Evolutionary conservation across 768 basidiomycete species (phyloP).

Genomic region (Agrocybe chaxingu): DNA sequence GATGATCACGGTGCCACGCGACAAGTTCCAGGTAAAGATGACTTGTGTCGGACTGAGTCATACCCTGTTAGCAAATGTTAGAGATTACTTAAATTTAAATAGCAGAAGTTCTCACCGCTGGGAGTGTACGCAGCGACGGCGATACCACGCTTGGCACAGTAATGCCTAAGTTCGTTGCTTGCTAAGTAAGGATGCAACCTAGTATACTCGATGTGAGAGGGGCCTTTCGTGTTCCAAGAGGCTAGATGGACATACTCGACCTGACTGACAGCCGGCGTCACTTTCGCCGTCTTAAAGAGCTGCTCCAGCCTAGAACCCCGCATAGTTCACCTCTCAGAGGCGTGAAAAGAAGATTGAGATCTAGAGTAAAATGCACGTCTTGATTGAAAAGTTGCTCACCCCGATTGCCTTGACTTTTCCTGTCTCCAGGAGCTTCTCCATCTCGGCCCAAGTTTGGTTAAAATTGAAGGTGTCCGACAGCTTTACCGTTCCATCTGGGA

Average conservation of each 20-base stretch:
- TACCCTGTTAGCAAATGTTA: constrained; percentile 28
- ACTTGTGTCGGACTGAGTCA: constrained; percentile 43
- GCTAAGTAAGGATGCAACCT: constrained; percentile 52
- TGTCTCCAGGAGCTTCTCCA: constrained; percentile 45
- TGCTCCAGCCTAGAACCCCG: constrained; percentile 29
- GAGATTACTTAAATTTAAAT: too few species aligned
- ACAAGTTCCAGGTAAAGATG: constrained; percentile 49
- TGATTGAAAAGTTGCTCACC: constrained; percentile 59
- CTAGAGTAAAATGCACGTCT: constrained; percentile 36
- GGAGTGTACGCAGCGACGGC: constrained; percentile 47
- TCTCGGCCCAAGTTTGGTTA: constrained; percentile 45
- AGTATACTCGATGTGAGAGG: neutral
- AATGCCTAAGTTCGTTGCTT: constrained; percentile 43
- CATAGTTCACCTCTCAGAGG: neutral
- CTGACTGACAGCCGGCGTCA: constrained; percentile 46
- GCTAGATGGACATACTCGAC: constrained; percentile 30
- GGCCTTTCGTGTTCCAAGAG: too few species aligned
- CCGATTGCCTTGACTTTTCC: constrained; percentile 51
- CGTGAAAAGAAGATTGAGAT: constrained; percentile 8
- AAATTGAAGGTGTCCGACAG: constrained; percentile 28
- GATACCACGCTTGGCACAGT: constrained; percentile 49
- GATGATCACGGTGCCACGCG: constrained; percentile 38
- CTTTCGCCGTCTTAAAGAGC: constrained; percentile 36
- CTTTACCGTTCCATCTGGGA: constrained; percentile 31
- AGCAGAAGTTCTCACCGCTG: constrained; percentile 26